Percentiles rank a stretch among this genome's conserved stretches.
These are phyloP conservation scores for Vitis cinerea DNA, from an alignment of 164 flowering plant species.

Conservation along the genomic window DNA sequence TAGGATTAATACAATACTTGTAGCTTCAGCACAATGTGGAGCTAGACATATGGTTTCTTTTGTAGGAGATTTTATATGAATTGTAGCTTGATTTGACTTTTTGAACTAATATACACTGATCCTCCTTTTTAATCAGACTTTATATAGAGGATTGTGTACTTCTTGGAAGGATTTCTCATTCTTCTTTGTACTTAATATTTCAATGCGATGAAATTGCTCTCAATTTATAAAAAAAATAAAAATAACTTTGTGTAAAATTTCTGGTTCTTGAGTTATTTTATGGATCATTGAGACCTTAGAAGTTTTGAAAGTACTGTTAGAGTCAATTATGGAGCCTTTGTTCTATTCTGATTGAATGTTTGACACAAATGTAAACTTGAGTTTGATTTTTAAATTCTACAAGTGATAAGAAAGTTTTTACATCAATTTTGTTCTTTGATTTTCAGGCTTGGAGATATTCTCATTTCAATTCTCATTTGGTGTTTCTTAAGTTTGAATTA, in stretches of 20 bases:
- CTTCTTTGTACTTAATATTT: too few relatives aligned
- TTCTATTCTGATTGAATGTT: not conserved
- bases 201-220: not conserved
- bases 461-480: not conserved
- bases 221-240: not conserved
- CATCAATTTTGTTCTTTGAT: not conserved
- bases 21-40: not conserved
- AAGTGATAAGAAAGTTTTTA: not conserved
- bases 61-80: too few relatives aligned
- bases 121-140: too few relatives aligned
- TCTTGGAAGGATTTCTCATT: too few relatives aligned
- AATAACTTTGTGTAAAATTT: not conserved
- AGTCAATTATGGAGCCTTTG: not conserved
- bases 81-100: too few relatives aligned
- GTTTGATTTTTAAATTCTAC: not conserved
- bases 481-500: not conserved
- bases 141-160: too few relatives aligned
- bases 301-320: not conserved
- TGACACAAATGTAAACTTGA: not conserved
- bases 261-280: not conserved
- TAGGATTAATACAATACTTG: not conserved
- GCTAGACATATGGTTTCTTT: too few relatives aligned
- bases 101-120: too few relatives aligned
- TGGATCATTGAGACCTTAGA: not conserved
- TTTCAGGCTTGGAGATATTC: not conserved